Evolutionary conservation across 306 rosid genomes (phyloP), one percentile per base, ranked within the genome.

Genomic region (Inga oerstediana): DNA sequence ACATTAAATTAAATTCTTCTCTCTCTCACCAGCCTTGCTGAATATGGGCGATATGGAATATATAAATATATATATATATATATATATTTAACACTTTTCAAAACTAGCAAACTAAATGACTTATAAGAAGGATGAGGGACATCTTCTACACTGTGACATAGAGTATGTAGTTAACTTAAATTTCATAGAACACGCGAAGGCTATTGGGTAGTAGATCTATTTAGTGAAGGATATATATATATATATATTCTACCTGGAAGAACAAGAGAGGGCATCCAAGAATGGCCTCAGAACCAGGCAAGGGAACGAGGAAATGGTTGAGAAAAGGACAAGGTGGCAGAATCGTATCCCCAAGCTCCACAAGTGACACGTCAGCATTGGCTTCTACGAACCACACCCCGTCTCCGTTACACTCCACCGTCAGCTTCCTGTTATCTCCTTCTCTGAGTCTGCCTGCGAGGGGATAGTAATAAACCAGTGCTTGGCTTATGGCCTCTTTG

Each of bases 371-470:
- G n/a, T 52, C 30, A 78, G 82, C 86, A 20, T 78, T 59, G 24
- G 82, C 79, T 71, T 78, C 70, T 14, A 83, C 14, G 19, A 83
- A 83, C 79, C 72, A 45, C 1, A 83, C 48, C 0, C 86, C 82
- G 11, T 78, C 81, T 34, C 73, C 82, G 37, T 0, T 72, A 24
- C 86, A 83, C 20, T 78, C 79, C 79, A 83, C 79, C 46, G 27
- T 24, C 0, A 83, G 46, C 34, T 83, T 83, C 20, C 86, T 83
- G 37, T 78, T 61, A 2, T 44, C 68, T 32, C 68, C 82, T 83
- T 83, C 86, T 61, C 77, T 58, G 10, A 83, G 72, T 41, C 81
- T 83, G 3, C 82, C 86, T 16, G 82, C 86, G 1, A 83, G 49
- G 10, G 82, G 86, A 74, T 83, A 78, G 35, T 83, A 83, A 37